Base-by-base conservation (phyloP, 495 filamentous ascomycete species). In the Penicillium nucicola region DNA sequence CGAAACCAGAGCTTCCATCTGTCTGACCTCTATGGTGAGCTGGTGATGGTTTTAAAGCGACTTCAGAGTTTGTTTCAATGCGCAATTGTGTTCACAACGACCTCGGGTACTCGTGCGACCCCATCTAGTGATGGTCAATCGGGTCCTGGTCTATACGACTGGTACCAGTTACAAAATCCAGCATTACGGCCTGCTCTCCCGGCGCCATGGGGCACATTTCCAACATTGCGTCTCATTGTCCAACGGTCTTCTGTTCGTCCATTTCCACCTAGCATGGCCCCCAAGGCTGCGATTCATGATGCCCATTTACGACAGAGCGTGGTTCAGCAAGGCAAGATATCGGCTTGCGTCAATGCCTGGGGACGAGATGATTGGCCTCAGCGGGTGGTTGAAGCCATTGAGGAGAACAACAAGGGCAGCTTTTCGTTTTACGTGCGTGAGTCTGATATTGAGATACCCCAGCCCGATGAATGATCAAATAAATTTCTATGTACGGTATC, bases 281-380 rank as follows among this genome's bases (percentile, higher is more conserved):
- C 79, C 0, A 70, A 81, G 31, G 81, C 87, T 60, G 83, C 79
- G 0, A 60, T 74, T 39, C 65, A 54, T 4, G 79, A 85, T 56
- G 77, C 78, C 17, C 55, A 63, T 33, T 67, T 65, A 57, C 58
- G 78, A 20, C 71, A 73, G 57, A 64, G 54, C 17, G 62, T 69
- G 5, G 68, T 79, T 25, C 48, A 52, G 19, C 64, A 67, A 38
- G 69, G 72, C 6, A 64, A 64, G 20, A 78, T 77, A 52, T 62
- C 61, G 3, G 74, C 60, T 5, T 73, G 67, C 60, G 64, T 79
- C 19, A 77, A 81, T 58, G 61, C 68, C 44, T 76, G 69, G 70
- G 71, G 62, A 5, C 58, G 62, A 4, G 75, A 75, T 28, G 69
- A 69, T 0, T 79, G 76, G 77, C 68, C 68, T 25, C 61, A 56